phyloP scores from a whole-genome alignment of 208 protist species.

The Trypanosoma cruzi region DNA sequence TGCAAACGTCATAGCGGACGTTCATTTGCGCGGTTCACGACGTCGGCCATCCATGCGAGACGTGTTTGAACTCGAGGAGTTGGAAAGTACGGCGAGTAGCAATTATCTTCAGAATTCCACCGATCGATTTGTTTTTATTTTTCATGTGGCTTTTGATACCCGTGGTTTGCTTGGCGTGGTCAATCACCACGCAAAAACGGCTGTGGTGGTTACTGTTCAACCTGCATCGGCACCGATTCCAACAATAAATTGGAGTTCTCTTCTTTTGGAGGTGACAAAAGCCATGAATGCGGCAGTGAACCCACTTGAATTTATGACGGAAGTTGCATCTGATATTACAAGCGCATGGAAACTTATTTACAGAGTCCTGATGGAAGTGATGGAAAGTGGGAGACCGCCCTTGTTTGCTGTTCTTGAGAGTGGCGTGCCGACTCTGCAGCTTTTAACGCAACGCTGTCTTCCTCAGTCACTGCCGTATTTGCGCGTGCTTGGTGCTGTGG shows the following conservation, averaged over 20 bases:
- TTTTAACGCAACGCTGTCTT: slow-evolving; percentile 69
- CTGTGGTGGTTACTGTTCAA: slow-evolving; percentile 77
- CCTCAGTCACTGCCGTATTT: slow-evolving; percentile 69
- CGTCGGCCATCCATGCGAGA: slow-evolving; percentile 56
- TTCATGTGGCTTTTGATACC: slow-evolving; percentile 67
- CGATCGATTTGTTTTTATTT: slow-evolving; percentile 75
- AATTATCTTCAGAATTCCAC: slow-evolving; percentile 56
- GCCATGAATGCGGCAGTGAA: slow-evolving; percentile 34
- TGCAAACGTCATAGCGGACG: slow-evolving; percentile 42
- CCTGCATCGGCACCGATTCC: slow-evolving; percentile 70
- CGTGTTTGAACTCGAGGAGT: slow-evolving; percentile 68
- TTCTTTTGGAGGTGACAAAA: slow-evolving; percentile 64
- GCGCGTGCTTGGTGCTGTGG: slow-evolving; percentile 69
- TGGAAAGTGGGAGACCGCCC: slow-evolving; percentile 44
- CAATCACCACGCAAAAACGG: slow-evolving; percentile 52
- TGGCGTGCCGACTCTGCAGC: slow-evolving; percentile 44
- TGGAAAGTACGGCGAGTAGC: slow-evolving; percentile 39
- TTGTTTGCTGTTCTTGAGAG: slow-evolving; percentile 83
- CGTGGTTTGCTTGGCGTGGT: slow-evolving; percentile 74
- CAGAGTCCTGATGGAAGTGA: slow-evolving; percentile 46
- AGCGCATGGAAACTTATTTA: slow-evolving; percentile 70
- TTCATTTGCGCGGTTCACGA: slow-evolving; percentile 55
- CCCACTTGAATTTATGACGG: slow-evolving; percentile 36
- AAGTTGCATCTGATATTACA: slow-evolving; percentile 52
- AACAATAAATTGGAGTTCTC: slow-evolving; percentile 53